phyloP scores from a whole-genome alignment of 768 basidiomycete genomes.

The Xerocomus brunneocitrinus region DNA sequence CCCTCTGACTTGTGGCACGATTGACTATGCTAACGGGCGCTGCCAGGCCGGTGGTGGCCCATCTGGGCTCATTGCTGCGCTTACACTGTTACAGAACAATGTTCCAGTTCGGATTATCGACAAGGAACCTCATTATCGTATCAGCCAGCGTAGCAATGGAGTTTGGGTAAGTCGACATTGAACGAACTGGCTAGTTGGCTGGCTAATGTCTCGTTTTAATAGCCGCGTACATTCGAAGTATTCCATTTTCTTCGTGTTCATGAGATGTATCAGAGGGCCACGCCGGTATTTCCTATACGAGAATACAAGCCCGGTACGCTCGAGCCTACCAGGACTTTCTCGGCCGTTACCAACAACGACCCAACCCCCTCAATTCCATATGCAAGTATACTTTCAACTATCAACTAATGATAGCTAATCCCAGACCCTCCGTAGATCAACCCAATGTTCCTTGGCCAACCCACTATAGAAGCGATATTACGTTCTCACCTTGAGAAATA shows the following conservation, averaged over 20 bases:
- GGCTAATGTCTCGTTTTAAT: neutral
- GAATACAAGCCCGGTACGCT: slow-evolving; percentile 31
- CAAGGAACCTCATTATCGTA: slow-evolving; percentile 33
- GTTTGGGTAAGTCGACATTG: slow-evolving; percentile 31
- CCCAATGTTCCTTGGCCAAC: slow-evolving; percentile 24
- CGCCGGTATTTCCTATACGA: slow-evolving; percentile 24
- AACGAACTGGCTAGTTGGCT: neutral
- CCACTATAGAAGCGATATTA: slow-evolving; percentile 28
- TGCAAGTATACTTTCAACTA: slow-evolving; percentile 5
- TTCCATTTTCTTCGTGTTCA: slow-evolving; percentile 38
- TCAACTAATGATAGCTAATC: neutral
- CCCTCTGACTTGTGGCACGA: neutral
- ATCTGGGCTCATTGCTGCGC: slow-evolving; percentile 29
- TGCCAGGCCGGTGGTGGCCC: slow-evolving; percentile 28
- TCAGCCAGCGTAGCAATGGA: slow-evolving; percentile 39
- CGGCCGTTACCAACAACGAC: slow-evolving; percentile 8
- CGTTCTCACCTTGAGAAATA: slow-evolving; percentile 18
- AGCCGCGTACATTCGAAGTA: slow-evolving; percentile 39
- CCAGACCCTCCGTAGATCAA: slow-evolving; percentile 4
- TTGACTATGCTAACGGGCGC: neutral
- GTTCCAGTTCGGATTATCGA: slow-evolving; percentile 51
- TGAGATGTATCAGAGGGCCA: slow-evolving; percentile 32
- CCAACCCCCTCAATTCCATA: slow-evolving; percentile 26
- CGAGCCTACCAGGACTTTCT: slow-evolving; percentile 14
- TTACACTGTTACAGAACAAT: slow-evolving; percentile 37